A percentile compares a stretch with the other conserved stretches of the same genome.
phyloP scores from a whole-genome alignment of 805 yeast species.

The Suhomyces vadensis region DNA sequence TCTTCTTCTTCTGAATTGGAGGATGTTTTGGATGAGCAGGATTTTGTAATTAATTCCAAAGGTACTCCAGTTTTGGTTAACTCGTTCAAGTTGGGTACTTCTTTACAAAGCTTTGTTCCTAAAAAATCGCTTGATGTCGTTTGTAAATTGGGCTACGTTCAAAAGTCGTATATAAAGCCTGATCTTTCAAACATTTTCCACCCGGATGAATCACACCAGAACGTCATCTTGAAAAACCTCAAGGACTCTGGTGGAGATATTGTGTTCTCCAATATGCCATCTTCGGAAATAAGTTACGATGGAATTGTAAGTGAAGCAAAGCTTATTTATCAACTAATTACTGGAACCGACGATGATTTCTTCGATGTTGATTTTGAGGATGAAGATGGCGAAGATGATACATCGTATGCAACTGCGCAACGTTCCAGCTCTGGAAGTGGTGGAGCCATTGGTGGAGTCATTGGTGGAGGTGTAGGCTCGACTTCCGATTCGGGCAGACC shows the following conservation, averaged over 20 bases:
- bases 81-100: slow-evolving; percentile 82
- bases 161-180: slow-evolving; percentile 37
- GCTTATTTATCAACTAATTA: slow-evolving; percentile 69
- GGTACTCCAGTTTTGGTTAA: slow-evolving; percentile 69
- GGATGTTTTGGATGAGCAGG: slow-evolving; percentile 33
- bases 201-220: slow-evolving; percentile 21
- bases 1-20: slow-evolving; percentile 52
- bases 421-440: background rate
- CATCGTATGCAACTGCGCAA: slow-evolving; percentile 8
- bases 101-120: slow-evolving; percentile 82
- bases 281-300: slow-evolving; percentile 86
- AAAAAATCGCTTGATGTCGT: slow-evolving; percentile 57
- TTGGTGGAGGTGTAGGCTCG: slow-evolving; percentile 13
- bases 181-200: slow-evolving; percentile 40
- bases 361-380: slow-evolving; percentile 96
- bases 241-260: slow-evolving; percentile 23
- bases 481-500: slow-evolving; percentile 5
- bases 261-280: slow-evolving; percentile 61
- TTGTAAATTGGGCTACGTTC: slow-evolving; percentile 42
- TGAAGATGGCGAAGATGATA: slow-evolving; percentile 60
- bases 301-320: slow-evolving; percentile 85
- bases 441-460: slow-evolving; percentile 17
- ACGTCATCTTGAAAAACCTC: slow-evolving; percentile 18
- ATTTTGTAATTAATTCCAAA: slow-evolving; percentile 30
- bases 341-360: slow-evolving; percentile 94